phyloP scores from a whole-genome alignment of 176 grass and related monocot species.

The Oryza meridionalis region DNA sequence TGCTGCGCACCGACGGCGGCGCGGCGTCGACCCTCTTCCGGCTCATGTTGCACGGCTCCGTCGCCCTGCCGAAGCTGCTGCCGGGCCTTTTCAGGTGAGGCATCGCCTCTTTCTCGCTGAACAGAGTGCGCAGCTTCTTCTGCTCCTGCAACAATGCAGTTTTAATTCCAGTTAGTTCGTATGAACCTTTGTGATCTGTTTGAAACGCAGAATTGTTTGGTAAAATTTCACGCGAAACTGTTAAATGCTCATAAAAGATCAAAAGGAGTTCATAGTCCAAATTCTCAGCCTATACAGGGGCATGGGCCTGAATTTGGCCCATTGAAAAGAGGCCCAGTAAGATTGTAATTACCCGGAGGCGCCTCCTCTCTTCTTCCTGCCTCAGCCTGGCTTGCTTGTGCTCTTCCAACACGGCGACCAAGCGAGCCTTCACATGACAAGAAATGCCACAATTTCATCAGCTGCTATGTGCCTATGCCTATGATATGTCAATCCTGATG shows the following conservation, averaged over 20 bases:
- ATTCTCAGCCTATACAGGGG: not conserved
- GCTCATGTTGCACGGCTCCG: slow-evolving; percentile 46
- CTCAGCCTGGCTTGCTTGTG: slow-evolving; percentile 56
- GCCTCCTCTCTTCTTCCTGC: slow-evolving; percentile 56
- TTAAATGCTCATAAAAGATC: no score
- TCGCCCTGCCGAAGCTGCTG: slow-evolving; percentile 48
- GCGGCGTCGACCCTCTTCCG: slow-evolving; percentile 48
- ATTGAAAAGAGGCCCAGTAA: not conserved
- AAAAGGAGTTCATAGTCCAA: not conserved
- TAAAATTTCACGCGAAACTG: not conserved
- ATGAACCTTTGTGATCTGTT: no score
- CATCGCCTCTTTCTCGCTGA: slow-evolving; percentile 68
- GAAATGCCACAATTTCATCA: not conserved
- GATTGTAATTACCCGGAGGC: slow-evolving; percentile 49
- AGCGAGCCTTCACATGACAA: slow-evolving; percentile 34
- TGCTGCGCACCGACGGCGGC: slow-evolving; percentile 48
- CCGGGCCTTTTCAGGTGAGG: slow-evolving; percentile 48
- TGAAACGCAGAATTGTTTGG: not conserved
- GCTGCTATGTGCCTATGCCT: not conserved
- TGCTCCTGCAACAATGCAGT: slow-evolving; percentile 53
- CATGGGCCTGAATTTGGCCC: not conserved
- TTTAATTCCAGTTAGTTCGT: not conserved
- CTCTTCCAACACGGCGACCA: slow-evolving; percentile 62
- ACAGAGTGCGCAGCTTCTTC: slow-evolving; percentile 62
- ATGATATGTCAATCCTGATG: not conserved